phyloP scores from a whole-genome alignment of 164 flowering plant species.

The Warburgia ugandensis region DNA sequence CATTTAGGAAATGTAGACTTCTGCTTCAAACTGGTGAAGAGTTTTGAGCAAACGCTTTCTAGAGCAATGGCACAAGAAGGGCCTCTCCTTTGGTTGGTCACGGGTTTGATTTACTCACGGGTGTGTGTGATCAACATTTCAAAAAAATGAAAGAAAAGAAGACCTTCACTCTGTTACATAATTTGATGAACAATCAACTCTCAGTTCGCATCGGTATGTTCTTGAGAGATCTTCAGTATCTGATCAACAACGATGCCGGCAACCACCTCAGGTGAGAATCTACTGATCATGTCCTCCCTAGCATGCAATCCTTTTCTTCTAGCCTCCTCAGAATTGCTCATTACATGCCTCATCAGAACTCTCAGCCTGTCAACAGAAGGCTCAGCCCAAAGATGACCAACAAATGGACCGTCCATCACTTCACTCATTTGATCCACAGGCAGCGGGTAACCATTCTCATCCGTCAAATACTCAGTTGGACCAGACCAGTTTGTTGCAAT shows the following conservation, averaged over 20 bases:
- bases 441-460: conserved; percentile 59
- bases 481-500: conserved; percentile 83
- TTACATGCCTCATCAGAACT: conserved; percentile 52
- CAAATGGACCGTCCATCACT: conserved; percentile 66
- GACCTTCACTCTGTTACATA: too few relatives aligned
- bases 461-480: conserved; percentile 59
- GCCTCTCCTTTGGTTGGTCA: too few relatives aligned
- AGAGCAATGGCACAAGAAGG: too few relatives aligned
- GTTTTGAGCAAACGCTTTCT: too few relatives aligned
- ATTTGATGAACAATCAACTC: too few relatives aligned
- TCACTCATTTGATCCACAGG: conserved; percentile 52
- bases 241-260: conserved; percentile 44
- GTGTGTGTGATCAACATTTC: too few relatives aligned
- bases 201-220: too few relatives aligned
- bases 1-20: too few relatives aligned
- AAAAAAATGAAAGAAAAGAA: too few relatives aligned
- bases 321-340: conserved; percentile 45
- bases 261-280: conserved; percentile 62
- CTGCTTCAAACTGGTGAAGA: too few relatives aligned
- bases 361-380: conserved; percentile 48
- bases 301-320: conserved; percentile 43
- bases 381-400: conserved; percentile 79
- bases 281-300: conserved; percentile 56
- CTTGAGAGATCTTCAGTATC: conserved; percentile 19
- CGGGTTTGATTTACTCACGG: too few relatives aligned